Base-by-base conservation (phyloP, 208 protist species). In the Leishmania arabica region DNA sequence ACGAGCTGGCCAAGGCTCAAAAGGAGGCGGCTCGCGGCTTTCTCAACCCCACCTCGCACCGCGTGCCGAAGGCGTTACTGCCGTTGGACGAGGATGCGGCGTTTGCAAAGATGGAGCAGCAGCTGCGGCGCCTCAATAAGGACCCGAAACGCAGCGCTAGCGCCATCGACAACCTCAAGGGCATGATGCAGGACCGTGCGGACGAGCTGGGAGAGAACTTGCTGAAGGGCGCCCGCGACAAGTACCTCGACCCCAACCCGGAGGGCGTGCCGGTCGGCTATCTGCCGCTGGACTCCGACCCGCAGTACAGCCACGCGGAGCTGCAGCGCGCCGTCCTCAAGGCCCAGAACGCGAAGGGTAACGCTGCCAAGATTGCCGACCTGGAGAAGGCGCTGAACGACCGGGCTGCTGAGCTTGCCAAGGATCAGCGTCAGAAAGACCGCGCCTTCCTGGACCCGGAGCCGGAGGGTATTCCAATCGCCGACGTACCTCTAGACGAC, bases 351-450 rank as follows among this genome's bases (percentile, higher is more conserved):
- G 66, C 82, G 58, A 81, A 77, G 68, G 68, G 69, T 77, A 94
- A 92, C 84, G 84, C 86, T 9, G 83, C 81, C 37, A 77, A 84
- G 78, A 90, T 95, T 40, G 78, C 78, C 34, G 89, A 92, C 4
- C 82, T 95, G 21, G 91, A 95, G 84, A 82, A 88, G 27, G 78
- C 84, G 60, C 80, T 97, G n/a, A 95, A 94, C 81, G 86, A 92
- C 47, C 89, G 89, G 37, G 92, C 91, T n/a, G 80, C 90, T 49
- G 90, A 94, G 70, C 81, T 97, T 27, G 94, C 94, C 45, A 79
- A 82, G 73, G 81, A 88, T 65, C 77, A 88, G 82, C 83, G 87
- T 17, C 60, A 83, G 58, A 88, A 90, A 53, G 92, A 95, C 49
- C 88, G 91, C 75, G 85, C 83, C 64, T 89, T 89, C 77, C 85